Base-by-base conservation (phyloP, 345 rosid species). In the Noccaea bulbosa region DNA sequence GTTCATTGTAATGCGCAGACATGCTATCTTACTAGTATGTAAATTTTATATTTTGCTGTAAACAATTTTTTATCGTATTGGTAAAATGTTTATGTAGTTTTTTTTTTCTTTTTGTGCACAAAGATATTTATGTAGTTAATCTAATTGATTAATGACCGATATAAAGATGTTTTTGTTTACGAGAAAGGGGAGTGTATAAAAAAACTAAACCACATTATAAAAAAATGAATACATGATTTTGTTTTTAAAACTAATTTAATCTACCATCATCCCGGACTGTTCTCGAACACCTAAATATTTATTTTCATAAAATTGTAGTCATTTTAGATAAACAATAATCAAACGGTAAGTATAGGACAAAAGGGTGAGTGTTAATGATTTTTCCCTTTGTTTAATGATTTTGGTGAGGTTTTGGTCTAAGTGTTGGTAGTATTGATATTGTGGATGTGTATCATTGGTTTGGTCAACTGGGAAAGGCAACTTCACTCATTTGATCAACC, bases 341-440 rank as follows among this genome's bases (percentile, higher is more conserved):
- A 6, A 14, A 14, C 12, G 1, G 1, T 8, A n/a, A 5, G 10
- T 24, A 8, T 39, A 22, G 14, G 43, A 8, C n/a, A 4, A 33
- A 51, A 49, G 20, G 7, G 9, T 32, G 46, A 41, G 3, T 34
- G 11, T 50, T 16, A 43, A 35, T 3, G 16, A 53, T 4, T 14
- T 50, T 49, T 16, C 12, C 12, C 15, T 11, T 39, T 62, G 6
- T 10, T 55, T 15, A 15, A 15, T 10, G 50, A 64, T 53, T 45
- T 64, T 64, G 71, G 71, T 63, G 71, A 64, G 44, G 47, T 38
- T 55, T 64, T 64, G 67, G 67, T 70, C 22, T n/a, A 15, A 15
- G 12, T 48, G 59, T 33, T 39, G 77, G 71, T 72, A 45, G 24
- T 55, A 3, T 55, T 62, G 37, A 45, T 54, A 46, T 27, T 24